A percentile compares a stretch with the other conserved stretches of the same genome.
These are phyloP conservation scores for Beta corolliflora DNA, from an alignment of 179 eudicot species.

Conservation along the genomic window DNA sequence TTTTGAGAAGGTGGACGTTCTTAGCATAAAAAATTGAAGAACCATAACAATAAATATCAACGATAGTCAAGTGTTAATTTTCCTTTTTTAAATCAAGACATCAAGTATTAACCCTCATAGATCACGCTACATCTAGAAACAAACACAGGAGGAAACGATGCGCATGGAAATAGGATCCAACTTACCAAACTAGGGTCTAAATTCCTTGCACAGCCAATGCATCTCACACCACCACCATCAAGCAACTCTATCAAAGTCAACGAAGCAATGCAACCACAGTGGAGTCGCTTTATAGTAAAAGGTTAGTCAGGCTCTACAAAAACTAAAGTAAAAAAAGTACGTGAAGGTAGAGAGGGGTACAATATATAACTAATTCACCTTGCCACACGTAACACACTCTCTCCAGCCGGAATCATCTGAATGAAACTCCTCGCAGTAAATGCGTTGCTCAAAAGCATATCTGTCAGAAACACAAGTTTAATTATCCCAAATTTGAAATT, in stretches of 20 bases:
- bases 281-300: constrained; percentile 65
- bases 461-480: constrained; percentile 39
- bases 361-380: constrained; percentile 46
- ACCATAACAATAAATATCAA: background rate
- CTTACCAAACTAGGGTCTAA: constrained; percentile 55
- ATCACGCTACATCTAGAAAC: constrained; percentile 1
- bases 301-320: constrained; percentile 15
- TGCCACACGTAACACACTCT: constrained; percentile 73
- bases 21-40: background rate
- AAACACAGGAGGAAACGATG: background rate
- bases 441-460: constrained; percentile 63
- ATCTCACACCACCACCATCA: constrained; percentile 82
- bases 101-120: background rate
- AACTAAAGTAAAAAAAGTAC: constrained; percentile 14
- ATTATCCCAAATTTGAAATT: background rate
- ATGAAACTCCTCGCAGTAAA: constrained; percentile 83
- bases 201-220: constrained; percentile 57
- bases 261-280: constrained; percentile 98
- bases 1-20: background rate
- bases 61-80: background rate
- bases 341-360: constrained; percentile 16
- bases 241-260: constrained; percentile 73
- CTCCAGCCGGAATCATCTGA: constrained; percentile 95
- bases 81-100: background rate
- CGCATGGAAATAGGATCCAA: constrained; percentile 16